Evolutionary conservation across 2,329 filamentous ascomycete genomes (phyloP).

Genomic region (Setomelanomma holmii): DNA sequence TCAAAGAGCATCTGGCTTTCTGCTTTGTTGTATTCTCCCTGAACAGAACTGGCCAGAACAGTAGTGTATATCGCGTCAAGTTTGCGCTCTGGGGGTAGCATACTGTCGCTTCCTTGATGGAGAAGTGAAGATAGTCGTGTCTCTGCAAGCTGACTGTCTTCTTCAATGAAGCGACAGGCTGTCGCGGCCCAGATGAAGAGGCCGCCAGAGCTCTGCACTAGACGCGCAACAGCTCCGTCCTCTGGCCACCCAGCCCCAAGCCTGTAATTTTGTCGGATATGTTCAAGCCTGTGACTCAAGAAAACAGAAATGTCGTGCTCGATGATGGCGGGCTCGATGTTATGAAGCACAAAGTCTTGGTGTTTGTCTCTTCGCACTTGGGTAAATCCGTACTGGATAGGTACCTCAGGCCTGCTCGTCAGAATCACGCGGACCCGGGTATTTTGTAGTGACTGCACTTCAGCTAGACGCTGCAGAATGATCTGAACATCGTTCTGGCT

Average conservation of each 20-base stretch:
- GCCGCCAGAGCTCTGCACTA: conserved; percentile 35
- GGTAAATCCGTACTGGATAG: conserved; percentile 16
- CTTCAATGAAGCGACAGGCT: conserved; percentile 14
- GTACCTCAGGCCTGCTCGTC: conserved; percentile 19
- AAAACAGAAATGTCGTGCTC: conserved; percentile 23
- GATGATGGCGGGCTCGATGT: conserved; percentile 14
- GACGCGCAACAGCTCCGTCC: conserved; percentile 15
- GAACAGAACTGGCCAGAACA: no score
- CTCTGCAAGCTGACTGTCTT: neutral
- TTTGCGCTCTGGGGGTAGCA: no score
- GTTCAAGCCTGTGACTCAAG: conserved; percentile 12
- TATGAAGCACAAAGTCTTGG: conserved; percentile 21
- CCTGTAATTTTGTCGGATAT: neutral
- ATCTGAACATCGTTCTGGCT: conserved; percentile 12
- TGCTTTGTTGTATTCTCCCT: no score
- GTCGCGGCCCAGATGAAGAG: conserved; percentile 48
- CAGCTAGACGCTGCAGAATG: conserved; percentile 19
- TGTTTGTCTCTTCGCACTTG: conserved; percentile 8
- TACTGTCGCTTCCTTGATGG: no score
- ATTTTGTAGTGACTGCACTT: no score
- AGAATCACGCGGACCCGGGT: no score
- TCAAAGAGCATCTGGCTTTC: neutral
- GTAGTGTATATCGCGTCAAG: no score
- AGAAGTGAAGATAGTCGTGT: no score
- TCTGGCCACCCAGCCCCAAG: conserved; percentile 21